phyloP scores from a whole-genome alignment of 2,329 filamentous ascomycete species.

The Hypoxylon rubiginosum region DNA sequence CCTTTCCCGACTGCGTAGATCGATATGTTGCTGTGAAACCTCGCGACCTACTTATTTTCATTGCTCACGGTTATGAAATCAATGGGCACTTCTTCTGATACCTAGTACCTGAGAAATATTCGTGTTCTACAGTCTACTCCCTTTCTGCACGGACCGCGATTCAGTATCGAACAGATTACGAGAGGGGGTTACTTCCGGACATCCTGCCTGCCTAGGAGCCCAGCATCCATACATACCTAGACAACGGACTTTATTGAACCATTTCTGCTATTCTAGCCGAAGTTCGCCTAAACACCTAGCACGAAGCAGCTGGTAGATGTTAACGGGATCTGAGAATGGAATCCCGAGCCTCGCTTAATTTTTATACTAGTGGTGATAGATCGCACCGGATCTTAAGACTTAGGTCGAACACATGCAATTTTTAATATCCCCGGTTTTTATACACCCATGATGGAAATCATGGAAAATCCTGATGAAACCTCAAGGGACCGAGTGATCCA shows the following conservation, averaged over 20 bases:
- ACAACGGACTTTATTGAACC: not conserved
- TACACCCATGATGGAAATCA: constrained; percentile 7
- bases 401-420: constrained; percentile 26
- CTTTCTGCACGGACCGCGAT: no score
- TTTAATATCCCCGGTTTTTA: constrained; percentile 5
- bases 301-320: not conserved
- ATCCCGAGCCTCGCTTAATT: constrained; percentile 9
- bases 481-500: constrained; percentile 20
- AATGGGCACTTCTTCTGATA: no score
- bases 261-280: not conserved
- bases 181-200: no score
- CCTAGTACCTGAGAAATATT: no score
- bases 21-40: no score
- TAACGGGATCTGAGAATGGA: not conserved
- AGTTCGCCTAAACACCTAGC: not conserved
- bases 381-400: constrained; percentile 27
- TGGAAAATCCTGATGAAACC: constrained; percentile 17
- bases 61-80: no score
- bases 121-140: no score
- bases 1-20: no score
- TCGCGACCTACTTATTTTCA: no score
- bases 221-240: no score
- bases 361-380: constrained; percentile 7
- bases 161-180: no score
- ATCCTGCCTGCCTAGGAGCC: no score